Evolutionary conservation across 352 stramenopile genomes (phyloP).

Genomic region (Phytophthora quininea): DNA sequence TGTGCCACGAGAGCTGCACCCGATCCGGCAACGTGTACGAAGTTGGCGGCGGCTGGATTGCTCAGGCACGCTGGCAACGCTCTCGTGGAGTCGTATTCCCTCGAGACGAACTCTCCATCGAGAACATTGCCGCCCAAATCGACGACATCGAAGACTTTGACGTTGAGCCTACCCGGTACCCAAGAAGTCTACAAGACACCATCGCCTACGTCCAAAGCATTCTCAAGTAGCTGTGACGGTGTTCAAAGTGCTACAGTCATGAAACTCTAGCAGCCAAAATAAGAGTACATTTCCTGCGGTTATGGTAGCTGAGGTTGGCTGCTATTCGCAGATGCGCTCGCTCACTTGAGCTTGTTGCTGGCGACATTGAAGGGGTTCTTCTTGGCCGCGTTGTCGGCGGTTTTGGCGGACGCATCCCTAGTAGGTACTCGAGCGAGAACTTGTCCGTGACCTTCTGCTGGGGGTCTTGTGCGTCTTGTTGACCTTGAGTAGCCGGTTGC

Average conservation of each 20-base stretch:
- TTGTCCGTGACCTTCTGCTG: slow-evolving; percentile 54
- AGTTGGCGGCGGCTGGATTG: slow-evolving; percentile 81
- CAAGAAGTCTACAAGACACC: slow-evolving; percentile 67
- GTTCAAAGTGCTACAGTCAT: too few relatives aligned
- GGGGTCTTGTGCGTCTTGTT: slow-evolving; percentile 28
- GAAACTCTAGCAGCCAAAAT: background rate
- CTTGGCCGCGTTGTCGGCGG: slow-evolving; percentile 21
- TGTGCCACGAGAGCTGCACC: slow-evolving; percentile 83
- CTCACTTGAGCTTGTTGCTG: slow-evolving; percentile 76
- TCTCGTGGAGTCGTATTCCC: slow-evolving; percentile 63
- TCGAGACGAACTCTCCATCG: slow-evolving; percentile 49
- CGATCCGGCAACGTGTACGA: slow-evolving; percentile 82
- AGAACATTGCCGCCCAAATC: slow-evolving; percentile 54
- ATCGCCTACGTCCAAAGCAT: slow-evolving; percentile 47
- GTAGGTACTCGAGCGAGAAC: slow-evolving; percentile 75
- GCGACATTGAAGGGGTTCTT: slow-evolving; percentile 68
- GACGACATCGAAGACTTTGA: slow-evolving; percentile 78
- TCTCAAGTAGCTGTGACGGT: slow-evolving; percentile 23
- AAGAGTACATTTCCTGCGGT: background rate
- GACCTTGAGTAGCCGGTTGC: slow-evolving; percentile 55
- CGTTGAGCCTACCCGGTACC: slow-evolving; percentile 54
- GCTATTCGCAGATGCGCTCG: background rate
- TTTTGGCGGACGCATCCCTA: slow-evolving; percentile 29
- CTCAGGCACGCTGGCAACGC: slow-evolving; percentile 80
- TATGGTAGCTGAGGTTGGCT: slow-evolving; percentile 2